These are phyloP conservation scores for Pythium vanterpoolii DNA, from an alignment of 352 stramenopile genomes.

Conservation along the genomic window DNA sequence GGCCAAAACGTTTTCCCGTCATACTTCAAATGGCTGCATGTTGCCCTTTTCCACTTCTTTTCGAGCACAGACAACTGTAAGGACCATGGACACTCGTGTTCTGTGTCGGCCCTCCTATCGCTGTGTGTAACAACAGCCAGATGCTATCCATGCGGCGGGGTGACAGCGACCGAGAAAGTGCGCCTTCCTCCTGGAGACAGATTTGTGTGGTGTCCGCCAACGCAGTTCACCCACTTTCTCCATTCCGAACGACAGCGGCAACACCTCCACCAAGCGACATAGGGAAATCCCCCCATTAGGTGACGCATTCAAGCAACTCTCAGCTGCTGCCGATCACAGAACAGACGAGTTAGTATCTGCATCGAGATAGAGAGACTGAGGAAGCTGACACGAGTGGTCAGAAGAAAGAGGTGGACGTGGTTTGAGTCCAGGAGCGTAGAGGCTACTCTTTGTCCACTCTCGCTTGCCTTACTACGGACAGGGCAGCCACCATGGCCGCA, in stretches of 20 bases:
- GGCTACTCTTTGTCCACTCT: neutral
- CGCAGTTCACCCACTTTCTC: neutral
- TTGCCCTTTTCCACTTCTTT: slow-evolving; percentile 19
- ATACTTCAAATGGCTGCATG: slow-evolving; percentile 17
- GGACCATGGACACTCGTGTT: neutral
- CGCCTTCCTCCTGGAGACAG: neutral
- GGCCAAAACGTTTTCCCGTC: neutral
- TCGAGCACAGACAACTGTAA: neutral
- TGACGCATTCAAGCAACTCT: neutral
- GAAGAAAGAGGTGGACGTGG: neutral
- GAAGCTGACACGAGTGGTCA: slow-evolving; percentile 1
- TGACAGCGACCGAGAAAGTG: neutral
- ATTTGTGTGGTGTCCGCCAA: neutral
- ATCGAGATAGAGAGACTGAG: slow-evolving; percentile 4
- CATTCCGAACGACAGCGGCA: neutral
- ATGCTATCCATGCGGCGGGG: neutral
- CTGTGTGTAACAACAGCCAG: slow-evolving; percentile 15
- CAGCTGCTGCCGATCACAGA: slow-evolving; percentile 5
- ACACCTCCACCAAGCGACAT: neutral
- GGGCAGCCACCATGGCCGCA: slow-evolving; percentile 10
- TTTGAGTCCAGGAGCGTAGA: neutral
- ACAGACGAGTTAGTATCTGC: neutral
- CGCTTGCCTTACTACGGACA: neutral
- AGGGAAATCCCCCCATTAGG: neutral
- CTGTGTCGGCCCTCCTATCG: neutral